Evolutionary conservation across 805 yeast genomes (phyloP).

Genomic region (Candida insectorum): DNA sequence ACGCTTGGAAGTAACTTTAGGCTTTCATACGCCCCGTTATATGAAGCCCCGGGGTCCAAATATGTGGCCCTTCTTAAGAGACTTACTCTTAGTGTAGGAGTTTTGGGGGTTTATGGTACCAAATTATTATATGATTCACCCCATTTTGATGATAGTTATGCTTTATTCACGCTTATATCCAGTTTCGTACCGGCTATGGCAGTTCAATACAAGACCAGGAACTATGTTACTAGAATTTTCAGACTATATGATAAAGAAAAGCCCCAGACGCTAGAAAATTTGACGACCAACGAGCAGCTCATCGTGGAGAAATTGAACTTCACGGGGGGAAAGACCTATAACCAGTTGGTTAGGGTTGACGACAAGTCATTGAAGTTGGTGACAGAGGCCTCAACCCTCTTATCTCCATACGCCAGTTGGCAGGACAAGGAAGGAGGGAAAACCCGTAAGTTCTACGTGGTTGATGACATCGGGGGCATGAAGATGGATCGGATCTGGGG

Average conservation of each 20-base stretch:
- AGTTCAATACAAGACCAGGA: slow-evolving; percentile 50
- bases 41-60: slow-evolving; percentile 59
- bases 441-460: slow-evolving; percentile 49
- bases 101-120: slow-evolving; percentile 60
- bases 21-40: slow-evolving; percentile 58
- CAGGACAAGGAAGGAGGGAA: slow-evolving; percentile 32
- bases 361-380: slow-evolving; percentile 36
- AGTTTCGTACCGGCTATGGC: slow-evolving; percentile 55
- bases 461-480: slow-evolving; percentile 75
- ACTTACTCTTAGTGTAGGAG: slow-evolving; percentile 58
- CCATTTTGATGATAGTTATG: slow-evolving; percentile 49
- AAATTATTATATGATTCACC: slow-evolving; percentile 54
- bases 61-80: slow-evolving; percentile 63
- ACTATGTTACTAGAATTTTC: slow-evolving; percentile 70
- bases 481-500: slow-evolving; percentile 87
- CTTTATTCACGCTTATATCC: slow-evolving; percentile 40
- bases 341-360: slow-evolving; percentile 52
- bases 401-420: slow-evolving; percentile 34
- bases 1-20: slow-evolving; percentile 52
- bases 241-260: slow-evolving; percentile 61
- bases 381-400: slow-evolving; percentile 6
- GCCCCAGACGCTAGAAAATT: slow-evolving; percentile 62
- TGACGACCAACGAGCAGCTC: slow-evolving; percentile 59
- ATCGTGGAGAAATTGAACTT: slow-evolving; percentile 64
- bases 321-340: slow-evolving; percentile 65